phyloP scores from a whole-genome alignment of 305 asterid species.

The Plantago coronopus region DNA sequence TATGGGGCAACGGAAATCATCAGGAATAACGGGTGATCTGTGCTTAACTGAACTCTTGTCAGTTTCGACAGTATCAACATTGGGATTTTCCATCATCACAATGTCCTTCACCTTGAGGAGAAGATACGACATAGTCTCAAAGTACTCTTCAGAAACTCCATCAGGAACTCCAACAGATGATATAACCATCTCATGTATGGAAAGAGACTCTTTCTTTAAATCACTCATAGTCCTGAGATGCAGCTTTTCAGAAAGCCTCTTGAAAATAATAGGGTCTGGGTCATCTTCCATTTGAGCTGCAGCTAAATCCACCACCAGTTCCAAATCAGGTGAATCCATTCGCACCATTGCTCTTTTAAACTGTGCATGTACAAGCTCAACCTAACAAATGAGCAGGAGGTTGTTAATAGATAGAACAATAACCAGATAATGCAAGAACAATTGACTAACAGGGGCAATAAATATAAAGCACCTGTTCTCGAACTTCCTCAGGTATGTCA shows the following conservation, averaged over 20 bases:
- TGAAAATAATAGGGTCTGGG: conserved; percentile 57
- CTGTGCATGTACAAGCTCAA: conserved; percentile 84
- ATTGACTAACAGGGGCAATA: neutral
- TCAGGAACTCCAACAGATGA: conserved; percentile 66
- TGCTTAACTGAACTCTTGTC: conserved; percentile 62
- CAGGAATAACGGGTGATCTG: conserved; percentile 88
- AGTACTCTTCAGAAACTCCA: conserved; percentile 70
- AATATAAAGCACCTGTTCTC: conserved; percentile 64
- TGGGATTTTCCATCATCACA: conserved; percentile 51
- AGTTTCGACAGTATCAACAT: conserved; percentile 44
- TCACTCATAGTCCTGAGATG: conserved; percentile 64
- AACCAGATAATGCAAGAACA: neutral
- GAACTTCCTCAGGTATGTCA: conserved; percentile 78
- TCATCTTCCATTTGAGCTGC: conserved; percentile 69
- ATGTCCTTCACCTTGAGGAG: conserved; percentile 70
- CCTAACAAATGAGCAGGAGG: conserved; percentile 33
- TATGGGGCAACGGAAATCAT: conserved; percentile 93
- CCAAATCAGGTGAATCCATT: conserved; percentile 77
- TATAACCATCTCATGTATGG: conserved; percentile 84
- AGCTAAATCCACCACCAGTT: conserved; percentile 68
- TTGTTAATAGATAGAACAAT: conserved; percentile 5
- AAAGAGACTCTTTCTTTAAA: conserved; percentile 64
- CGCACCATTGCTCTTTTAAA: conserved; percentile 70
- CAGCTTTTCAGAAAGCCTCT: conserved; percentile 79
- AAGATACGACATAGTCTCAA: conserved; percentile 70